Evolutionary conservation across 164 flowering plant genomes (phyloP), one percentile per base, ranked within the genome.

Genomic region (Akebia trifoliata): DNA sequence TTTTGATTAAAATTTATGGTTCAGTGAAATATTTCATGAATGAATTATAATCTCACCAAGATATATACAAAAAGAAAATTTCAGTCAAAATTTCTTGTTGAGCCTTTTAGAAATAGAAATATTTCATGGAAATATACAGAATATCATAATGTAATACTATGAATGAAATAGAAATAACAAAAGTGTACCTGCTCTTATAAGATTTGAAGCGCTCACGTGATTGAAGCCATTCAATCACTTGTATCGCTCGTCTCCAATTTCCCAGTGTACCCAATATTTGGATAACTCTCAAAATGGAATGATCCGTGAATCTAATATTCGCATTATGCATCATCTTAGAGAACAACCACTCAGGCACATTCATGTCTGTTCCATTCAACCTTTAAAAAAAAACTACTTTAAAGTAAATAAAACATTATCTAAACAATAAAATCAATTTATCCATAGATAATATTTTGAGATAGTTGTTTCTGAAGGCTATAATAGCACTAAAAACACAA

Each of bases 181-280:
- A 21, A 5, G 34, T 2, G 44, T 72, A 87, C 98, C 81, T 79
- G 62, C 73, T 71, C 67, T 72, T 86, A 71, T 80, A 68, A 2
- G 93, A 83, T 63, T 85, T 80, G 71, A 75, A 88, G 54, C 90
- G 90, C 40, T 92, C 96, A 25, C 79, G 85, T 46, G 71, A 66
- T 56, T 83, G 89, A 74, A 88, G 77, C 98, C 98, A 86, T 65
- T 88, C 87, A 59, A 92, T 79, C 28, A 92, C 81, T 76, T 92
- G 96, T 25, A 92, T 77, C 44, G 78, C 89, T 60, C 95, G 78
- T 54, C 78, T 76, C 98, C 96, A 88, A 63, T 92, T 92, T 66
- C 96, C 96, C 15, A 83, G 57, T 58, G 72, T 74, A 39, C 96
- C 98, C 73, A 91, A 66, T 65, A 88, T 68, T 74, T 86, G 96